Evolutionary conservation across 768 basidiomycete species (phyloP).

Genomic region (Termitomyces sp.): DNA sequence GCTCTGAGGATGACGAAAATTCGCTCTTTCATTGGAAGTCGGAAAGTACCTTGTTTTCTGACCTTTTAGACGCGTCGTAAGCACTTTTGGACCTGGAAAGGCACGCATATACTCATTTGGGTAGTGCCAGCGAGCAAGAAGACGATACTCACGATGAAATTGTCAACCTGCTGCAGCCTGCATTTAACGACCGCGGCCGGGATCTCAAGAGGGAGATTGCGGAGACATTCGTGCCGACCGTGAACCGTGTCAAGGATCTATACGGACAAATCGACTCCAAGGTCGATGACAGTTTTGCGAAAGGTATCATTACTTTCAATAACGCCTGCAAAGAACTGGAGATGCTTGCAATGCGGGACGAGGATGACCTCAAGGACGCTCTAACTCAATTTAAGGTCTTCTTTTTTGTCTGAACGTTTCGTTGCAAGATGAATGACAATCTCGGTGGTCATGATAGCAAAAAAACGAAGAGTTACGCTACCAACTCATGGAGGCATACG

Average conservation of each 20-base stretch:
- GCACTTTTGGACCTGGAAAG: slow-evolving; percentile 6
- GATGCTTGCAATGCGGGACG: slow-evolving; percentile 33
- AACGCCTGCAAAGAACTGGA: slow-evolving; percentile 52
- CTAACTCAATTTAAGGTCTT: slow-evolving; percentile 40
- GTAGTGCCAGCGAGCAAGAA: slow-evolving; percentile 22
- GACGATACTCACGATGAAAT: slow-evolving; percentile 30
- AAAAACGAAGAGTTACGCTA: slow-evolving; percentile 35
- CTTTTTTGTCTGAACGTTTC: not conserved
- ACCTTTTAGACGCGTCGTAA: slow-evolving; percentile 41
- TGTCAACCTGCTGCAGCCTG: slow-evolving; percentile 34
- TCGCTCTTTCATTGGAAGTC: slow-evolving; percentile 45
- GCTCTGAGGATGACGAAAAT: slow-evolving; percentile 22
- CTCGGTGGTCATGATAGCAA: slow-evolving; percentile 24
- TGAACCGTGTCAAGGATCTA: slow-evolving; percentile 41
- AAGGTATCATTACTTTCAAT: slow-evolving; percentile 50
- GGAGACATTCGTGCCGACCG: slow-evolving; percentile 37
- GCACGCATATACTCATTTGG: slow-evolving; percentile 8
- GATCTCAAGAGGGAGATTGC: slow-evolving; percentile 36
- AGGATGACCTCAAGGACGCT: slow-evolving; percentile 34
- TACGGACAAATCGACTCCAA: slow-evolving; percentile 32
- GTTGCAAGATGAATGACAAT: slow-evolving; percentile 1
- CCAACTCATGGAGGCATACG: slow-evolving; percentile 45
- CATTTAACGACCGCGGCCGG: slow-evolving; percentile 36
- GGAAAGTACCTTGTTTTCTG: slow-evolving; percentile 46
- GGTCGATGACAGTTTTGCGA: slow-evolving; percentile 31